Evolutionary conservation across 2,329 filamentous ascomycete species (phyloP), one percentile per base, ranked within the genome.

Genomic region (Dactylellina leptospora): DNA sequence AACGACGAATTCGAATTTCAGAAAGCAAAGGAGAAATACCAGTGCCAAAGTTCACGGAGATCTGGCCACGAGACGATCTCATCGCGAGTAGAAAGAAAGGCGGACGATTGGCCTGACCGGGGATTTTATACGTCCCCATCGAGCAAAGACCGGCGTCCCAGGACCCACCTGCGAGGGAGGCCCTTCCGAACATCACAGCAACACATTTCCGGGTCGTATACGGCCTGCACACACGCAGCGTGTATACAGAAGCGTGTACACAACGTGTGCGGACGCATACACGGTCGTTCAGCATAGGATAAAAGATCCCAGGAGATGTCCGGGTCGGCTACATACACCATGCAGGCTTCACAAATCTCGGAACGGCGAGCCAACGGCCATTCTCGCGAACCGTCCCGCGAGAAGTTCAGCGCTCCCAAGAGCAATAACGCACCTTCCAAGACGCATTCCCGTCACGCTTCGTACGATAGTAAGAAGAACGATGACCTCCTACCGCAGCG

Each of bases 381-480:
- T 27, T 72, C 68, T 36, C 68, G 68, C n/a, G 68, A 72, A 42
- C 36, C 59, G 1, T 72, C 68, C 11, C 47, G 54, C 16, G 68
- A 64, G 4, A 60, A 72, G 30, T 72, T 59, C 27, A 27, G 23
- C 13, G 50, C 64, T 27, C 22, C 59, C 16, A 48, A 59, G 23
- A 60, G 36, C 16, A 40, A 42, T 25, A 2, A 42, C 45, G 28
- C 55, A 28, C 25, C 45, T 27, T 40, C 51, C 36, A 59, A 47
- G 28, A 27, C 68, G 45, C 68, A 72, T 47, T 72, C 68, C 33
- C 53, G 68, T n/a, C 62, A 72, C 38, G 47, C 51, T 10, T 72
- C 68, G 10, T 72, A 60, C 51, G 68, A 72, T 36, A 72, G 68
- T 27, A 72, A 72, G 40, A 72, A 72, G 59, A 72, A 72, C 53